Percentiles rank a stretch among this genome's conserved stretches.
Evolutionary conservation across 371 early-diverging fungal genomes (phyloP).

Genomic region (Umbelopsis sp.): DNA sequence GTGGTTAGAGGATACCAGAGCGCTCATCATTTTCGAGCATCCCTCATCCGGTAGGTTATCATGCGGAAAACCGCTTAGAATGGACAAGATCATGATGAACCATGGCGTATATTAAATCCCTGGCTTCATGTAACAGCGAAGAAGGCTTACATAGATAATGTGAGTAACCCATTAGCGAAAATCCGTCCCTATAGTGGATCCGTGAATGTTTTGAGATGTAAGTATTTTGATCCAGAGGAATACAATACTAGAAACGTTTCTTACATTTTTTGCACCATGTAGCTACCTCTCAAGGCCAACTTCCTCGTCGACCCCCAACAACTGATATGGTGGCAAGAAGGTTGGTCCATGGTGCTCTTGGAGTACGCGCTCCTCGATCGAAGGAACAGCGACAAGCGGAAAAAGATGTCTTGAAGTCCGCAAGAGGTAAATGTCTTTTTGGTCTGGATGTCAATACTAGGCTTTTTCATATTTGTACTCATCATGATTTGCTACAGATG

Average conservation of each 20-base stretch:
- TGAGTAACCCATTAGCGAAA: constrained; percentile 32
- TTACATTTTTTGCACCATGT: neutral
- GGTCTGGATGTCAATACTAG: neutral
- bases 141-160: constrained; percentile 48
- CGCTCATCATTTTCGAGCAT: constrained; percentile 72
- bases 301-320: constrained; percentile 46
- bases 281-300: constrained; percentile 23
- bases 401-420: constrained; percentile 28
- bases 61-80: neutral
- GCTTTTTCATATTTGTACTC: neutral
- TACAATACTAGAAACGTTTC: no score
- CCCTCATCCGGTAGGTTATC: constrained; percentile 60
- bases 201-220: constrained; percentile 30
- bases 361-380: constrained; percentile 42
- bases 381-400: constrained; percentile 51
- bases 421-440: constrained; percentile 34
- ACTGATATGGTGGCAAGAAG: constrained; percentile 58
- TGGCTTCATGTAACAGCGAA: constrained; percentile 30
- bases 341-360: constrained; percentile 54
- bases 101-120: neutral
- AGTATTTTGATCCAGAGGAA: neutral
- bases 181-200: constrained; percentile 37
- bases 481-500: constrained; percentile 20
- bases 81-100: neutral
- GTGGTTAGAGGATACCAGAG: constrained; percentile 76